Conservation (phyloP, 2,329 filamentous ascomycete genomes). For the Arthroderma sp. region DNA sequence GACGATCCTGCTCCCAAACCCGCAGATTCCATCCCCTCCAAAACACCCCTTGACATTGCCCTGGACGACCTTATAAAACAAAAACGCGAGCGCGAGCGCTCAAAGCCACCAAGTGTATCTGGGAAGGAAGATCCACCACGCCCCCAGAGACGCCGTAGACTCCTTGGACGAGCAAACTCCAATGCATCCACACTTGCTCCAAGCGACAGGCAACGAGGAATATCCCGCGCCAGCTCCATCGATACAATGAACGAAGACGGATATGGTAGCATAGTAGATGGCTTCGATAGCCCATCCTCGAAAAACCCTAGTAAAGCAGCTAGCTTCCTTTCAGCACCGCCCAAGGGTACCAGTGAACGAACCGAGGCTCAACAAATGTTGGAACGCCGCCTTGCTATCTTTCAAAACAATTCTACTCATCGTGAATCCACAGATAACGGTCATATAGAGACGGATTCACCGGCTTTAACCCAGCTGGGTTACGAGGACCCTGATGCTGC, state of each 20-base stretch:
- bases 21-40: constrained; percentile 1
- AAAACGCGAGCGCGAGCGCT: constrained; percentile 19
- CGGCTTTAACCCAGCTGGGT: constrained; percentile 34
- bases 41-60: constrained; percentile 14
- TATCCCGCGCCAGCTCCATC: constrained; percentile 37
- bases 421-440: constrained; percentile 11
- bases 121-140: constrained; percentile 12
- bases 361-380: constrained; percentile 10
- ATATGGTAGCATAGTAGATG: constrained; percentile 25
- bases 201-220: constrained; percentile 3
- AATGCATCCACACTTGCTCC: constrained; percentile 21
- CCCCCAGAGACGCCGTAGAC: constrained; percentile 21
- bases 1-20: background rate
- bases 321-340: constrained; percentile 22
- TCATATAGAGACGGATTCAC: constrained; percentile 23
- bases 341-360: constrained; percentile 9
- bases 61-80: constrained; percentile 30
- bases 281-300: constrained; percentile 12
- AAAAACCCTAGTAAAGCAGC: constrained; percentile 16
- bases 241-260: constrained; percentile 36
- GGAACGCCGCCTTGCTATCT: constrained; percentile 8
- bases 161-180: constrained; percentile 32
- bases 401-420: constrained; percentile 12
- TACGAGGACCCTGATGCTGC: constrained; percentile 40
- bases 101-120: constrained; percentile 16